phyloP scores from a whole-genome alignment of 306 rosid species.

The Malus orientalis region DNA sequence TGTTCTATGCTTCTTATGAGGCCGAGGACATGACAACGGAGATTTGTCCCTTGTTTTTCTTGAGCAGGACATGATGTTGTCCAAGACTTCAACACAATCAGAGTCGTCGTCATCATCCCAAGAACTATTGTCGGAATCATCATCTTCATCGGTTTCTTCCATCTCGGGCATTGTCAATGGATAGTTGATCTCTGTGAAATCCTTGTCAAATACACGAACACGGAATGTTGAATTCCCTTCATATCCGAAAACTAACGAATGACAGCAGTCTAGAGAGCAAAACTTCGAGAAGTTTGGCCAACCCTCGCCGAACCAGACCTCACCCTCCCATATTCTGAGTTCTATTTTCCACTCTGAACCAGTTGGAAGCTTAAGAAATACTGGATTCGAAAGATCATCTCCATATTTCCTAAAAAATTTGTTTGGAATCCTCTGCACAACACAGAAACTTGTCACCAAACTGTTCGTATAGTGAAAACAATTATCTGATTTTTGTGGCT shows the following conservation, averaged over 20 bases:
- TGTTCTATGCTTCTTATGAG: not conserved
- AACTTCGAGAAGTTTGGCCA: slow-evolving; percentile 15
- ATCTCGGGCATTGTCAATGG: not conserved
- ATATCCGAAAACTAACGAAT: slow-evolving; percentile 6
- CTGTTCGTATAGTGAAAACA: not conserved
- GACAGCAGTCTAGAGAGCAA: not conserved
- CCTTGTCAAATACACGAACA: slow-evolving; percentile 14
- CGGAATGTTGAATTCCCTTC: slow-evolving; percentile 14
- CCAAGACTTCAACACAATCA: not conserved
- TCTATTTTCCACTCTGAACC: slow-evolving; percentile 19
- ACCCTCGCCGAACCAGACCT: slow-evolving; percentile 9
- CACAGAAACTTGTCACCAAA: not conserved
- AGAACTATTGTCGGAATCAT: no score
- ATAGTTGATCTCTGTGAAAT: slow-evolving; percentile 17
- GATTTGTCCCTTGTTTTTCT: not conserved
- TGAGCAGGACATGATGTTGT: not conserved
- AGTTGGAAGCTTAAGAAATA: slow-evolving; percentile 22
- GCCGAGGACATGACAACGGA: not conserved
- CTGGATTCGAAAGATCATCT: not conserved
- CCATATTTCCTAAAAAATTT: slow-evolving; percentile 9
- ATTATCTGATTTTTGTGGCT: not conserved
- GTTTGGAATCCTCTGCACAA: slow-evolving; percentile 15
- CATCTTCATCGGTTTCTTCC: no score
- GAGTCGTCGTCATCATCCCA: not conserved
- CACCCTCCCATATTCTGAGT: not conserved